Evolutionary conservation across 2,329 filamentous ascomycete genomes (phyloP), one percentile per base, ranked within the genome.

Genomic region (Botrytis galanthina): DNA sequence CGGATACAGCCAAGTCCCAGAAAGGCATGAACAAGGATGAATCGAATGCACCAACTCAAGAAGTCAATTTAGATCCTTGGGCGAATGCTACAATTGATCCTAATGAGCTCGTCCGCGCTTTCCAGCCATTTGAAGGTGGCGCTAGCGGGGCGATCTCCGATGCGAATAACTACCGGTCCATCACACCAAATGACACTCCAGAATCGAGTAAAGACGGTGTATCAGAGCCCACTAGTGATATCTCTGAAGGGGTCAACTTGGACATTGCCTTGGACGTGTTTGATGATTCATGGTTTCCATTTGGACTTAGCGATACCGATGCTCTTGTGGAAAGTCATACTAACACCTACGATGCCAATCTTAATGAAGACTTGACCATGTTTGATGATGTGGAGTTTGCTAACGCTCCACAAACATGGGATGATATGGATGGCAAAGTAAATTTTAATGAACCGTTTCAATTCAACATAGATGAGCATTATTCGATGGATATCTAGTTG

Each of bases 171-270:
- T 89, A 88, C 77, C 85, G 86, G 32, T 85, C 86, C 1, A 82
- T 87, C 73, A 89, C 89, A 37, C 88, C 89, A 0, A 89, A 90
- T 74, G 88, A 91, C 78, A 91, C 89, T 12, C 89, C 89, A 0
- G 89, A 90, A 76, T 91, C 89, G 3, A 88, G 84, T 80, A 89
- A 90, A 79, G 88, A 91, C 42, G 86, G 87, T 6, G 80, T 83
- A 14, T 90, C 89, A 59, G 89, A 91, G 77, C 87, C 88, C 16
- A 90, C 86, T 75, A 90, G 88, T 78, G 89, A 91, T 76, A 86
- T 90, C 29, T 86, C 87, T 4, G 89, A 91, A 73, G 84, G 83
- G 8, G 84, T 85, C 5, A 80, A 82, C 26, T 82, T 89, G 22
- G 88, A 90, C 61, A 85, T 90, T 68, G 86, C 85, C 46, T 78